phyloP scores from a whole-genome alignment of 768 basidiomycete genomes.

The Tylopilus sp. region DNA sequence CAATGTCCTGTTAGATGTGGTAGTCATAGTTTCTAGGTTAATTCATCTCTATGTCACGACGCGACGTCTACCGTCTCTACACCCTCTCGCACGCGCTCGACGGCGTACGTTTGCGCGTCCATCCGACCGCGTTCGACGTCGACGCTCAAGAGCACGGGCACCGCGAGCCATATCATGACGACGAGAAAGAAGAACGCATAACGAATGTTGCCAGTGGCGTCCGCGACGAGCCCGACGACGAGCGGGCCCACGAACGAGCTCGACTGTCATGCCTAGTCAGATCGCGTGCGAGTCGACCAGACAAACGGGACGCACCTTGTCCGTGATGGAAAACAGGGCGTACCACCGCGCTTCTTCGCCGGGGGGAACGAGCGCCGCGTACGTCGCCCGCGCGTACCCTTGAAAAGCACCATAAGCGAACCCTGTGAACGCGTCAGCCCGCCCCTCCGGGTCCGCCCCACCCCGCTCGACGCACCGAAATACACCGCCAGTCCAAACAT shows the following conservation, averaged over 20 bases:
- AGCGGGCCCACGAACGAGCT: conserved; percentile 91
- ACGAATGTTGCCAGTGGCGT: conserved; percentile 87
- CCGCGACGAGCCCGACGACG: conserved; percentile 83
- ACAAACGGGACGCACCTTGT: conserved; percentile 50
- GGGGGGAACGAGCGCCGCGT: conserved; percentile 80
- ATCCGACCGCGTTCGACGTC: conserved; percentile 62
- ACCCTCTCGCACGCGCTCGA: neutral
- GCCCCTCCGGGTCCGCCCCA: neutral
- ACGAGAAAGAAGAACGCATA: conserved; percentile 89
- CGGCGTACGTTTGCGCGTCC: conserved; percentile 42
- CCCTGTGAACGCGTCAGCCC: conserved; percentile 35
- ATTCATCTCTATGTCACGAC: neutral
- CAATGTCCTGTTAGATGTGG: neutral
- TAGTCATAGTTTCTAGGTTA: neutral
- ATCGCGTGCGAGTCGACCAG: neutral
- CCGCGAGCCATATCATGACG: conserved; percentile 72
- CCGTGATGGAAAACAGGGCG: conserved; percentile 85
- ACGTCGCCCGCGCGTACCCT: conserved; percentile 82
- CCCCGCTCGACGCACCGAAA: conserved; percentile 52
- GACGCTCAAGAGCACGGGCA: conserved; percentile 72
- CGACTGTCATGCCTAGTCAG: conserved; percentile 47
- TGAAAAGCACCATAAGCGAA: conserved; percentile 88
- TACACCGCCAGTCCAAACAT: conserved; percentile 82
- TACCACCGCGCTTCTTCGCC: conserved; percentile 92
- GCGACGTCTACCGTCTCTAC: neutral